A percentile compares a stretch with the other conserved stretches of the same genome.
phyloP scores from a whole-genome alignment of 345 rosid species.

The Psidium friedrichsthalianum region DNA sequence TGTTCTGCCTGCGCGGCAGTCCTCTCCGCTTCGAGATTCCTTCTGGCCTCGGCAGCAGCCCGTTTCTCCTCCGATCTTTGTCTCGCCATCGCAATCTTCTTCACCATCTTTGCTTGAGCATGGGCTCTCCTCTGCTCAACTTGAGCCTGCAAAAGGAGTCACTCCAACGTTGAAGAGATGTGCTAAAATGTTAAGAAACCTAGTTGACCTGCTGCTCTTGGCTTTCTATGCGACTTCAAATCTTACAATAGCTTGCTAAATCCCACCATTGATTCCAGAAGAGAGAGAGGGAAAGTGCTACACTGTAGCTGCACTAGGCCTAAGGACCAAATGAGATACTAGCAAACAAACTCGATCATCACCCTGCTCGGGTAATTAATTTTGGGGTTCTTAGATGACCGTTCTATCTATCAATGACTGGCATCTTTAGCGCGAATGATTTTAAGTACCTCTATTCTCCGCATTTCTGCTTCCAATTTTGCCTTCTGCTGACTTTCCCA shows the following conservation, averaged over 20 bases:
- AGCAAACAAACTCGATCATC: not conserved
- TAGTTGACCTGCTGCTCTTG: not conserved
- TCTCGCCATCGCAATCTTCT: conserved; percentile 48
- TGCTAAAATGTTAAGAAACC: not conserved
- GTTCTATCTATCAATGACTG: not conserved
- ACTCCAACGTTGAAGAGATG: not conserved
- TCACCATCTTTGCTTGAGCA: conserved; percentile 48
- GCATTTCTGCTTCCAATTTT: conserved; percentile 59
- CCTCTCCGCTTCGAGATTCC: conserved; percentile 34
- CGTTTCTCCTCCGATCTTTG: conserved; percentile 50
- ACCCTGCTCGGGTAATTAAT: not conserved
- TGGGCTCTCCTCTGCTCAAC: conserved; percentile 52
- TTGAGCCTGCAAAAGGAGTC: conserved; percentile 30
- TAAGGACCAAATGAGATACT: not conserved
- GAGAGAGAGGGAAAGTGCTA: not conserved
- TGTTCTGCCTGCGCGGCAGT: conserved; percentile 43
- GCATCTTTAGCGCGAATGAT: not conserved
- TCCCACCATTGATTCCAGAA: not conserved
- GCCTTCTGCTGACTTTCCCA: conserved; percentile 77
- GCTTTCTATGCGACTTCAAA: not conserved
- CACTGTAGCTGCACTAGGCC: not conserved
- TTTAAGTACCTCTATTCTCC: conserved; percentile 43
- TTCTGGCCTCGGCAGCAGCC: conserved; percentile 44
- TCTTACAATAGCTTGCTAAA: not conserved
- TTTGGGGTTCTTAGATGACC: not conserved